Percentiles rank a stretch among this genome's conserved stretches.
Evolutionary conservation across 169 alveolate genomes (phyloP).

Genomic region (Neospora caninum): DNA sequence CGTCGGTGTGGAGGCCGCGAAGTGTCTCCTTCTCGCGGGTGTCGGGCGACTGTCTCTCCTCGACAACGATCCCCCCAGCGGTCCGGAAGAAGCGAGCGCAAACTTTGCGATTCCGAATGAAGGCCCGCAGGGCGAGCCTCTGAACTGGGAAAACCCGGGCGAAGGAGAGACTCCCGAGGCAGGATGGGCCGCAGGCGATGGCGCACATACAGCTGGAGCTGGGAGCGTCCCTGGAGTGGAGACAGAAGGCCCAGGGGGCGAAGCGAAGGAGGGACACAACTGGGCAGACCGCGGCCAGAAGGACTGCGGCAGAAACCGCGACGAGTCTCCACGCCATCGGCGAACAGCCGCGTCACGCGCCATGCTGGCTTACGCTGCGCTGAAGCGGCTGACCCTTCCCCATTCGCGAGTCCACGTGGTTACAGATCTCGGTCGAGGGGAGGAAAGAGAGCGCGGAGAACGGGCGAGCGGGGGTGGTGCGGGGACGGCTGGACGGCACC

Average conservation of each 20-base stretch:
- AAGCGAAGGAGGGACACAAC: background rate
- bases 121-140: background rate
- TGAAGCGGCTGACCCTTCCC: conserved; percentile 43
- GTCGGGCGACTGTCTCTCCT: conserved; percentile 50
- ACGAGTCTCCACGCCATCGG: background rate
- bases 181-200: background rate
- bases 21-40: conserved; percentile 66
- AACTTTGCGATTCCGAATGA: conserved; percentile 2
- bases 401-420: conserved; percentile 34
- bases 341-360: conserved; percentile 42
- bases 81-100: conserved; percentile 7
- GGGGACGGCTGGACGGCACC: background rate
- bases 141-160: background rate
- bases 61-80: conserved; percentile 10
- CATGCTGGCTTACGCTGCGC: conserved; percentile 52
- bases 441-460: background rate
- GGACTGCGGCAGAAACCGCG: background rate
- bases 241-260: background rate
- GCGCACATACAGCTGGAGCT: background rate
- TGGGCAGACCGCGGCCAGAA: conserved; percentile 43
- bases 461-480: background rate
- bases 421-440: background rate
- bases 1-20: conserved; percentile 69
- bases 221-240: too few species aligned
- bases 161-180: background rate